Base-by-base conservation (phyloP, 1,139 yeast genomes). In the Nakaseomyces bracarensis region DNA sequence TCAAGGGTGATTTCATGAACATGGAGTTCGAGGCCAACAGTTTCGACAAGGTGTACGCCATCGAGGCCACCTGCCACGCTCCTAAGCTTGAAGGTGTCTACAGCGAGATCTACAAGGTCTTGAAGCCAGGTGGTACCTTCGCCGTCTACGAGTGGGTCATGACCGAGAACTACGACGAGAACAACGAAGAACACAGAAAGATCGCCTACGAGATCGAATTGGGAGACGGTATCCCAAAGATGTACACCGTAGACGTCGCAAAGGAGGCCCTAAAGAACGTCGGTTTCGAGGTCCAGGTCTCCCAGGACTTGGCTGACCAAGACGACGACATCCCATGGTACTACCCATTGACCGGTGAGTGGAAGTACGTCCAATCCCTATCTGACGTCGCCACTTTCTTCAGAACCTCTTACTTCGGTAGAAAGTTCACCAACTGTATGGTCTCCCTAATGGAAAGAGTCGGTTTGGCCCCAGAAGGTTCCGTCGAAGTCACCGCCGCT, bases 121-220 rank as follows among this genome's bases (percentile, higher is more conserved):
- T 91, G 66, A 91, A 91, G 70, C 98, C 97, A 53, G 96, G 98
- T 63, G 98, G 98, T 64, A 77, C 74, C 40, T 91, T 91, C 55
- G 98, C 97, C 64, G 97, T 91, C 45, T 91, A 91, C 71, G 98
- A 91, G 70, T 91, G 98, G 98, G 97, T 91, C 51, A 82, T 91
- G 95, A 91, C 97, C 50, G 95, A 89, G 57, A 74, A 70, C 43
- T 93, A 86, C 65, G 98, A 91, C 64, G 95, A 83, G 68, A 66
- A 66, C 49, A 86, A 87, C 66, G 76, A 79, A 54, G 91, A 80
- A 65, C 98, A 91, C 70, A 85, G 96, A 67, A 83, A 83, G 64
- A 84, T 91, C 54, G 93, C 95, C 36, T 91, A 91, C 67, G 97
- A 96, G 63, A 93, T 91, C 58, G 98, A 91, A 69, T 76, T 91